Evolutionary conservation across 2,329 filamentous ascomycete genomes (phyloP), one percentile per base, ranked within the genome.

Genomic region (Aureobasidium subglaciale): DNA sequence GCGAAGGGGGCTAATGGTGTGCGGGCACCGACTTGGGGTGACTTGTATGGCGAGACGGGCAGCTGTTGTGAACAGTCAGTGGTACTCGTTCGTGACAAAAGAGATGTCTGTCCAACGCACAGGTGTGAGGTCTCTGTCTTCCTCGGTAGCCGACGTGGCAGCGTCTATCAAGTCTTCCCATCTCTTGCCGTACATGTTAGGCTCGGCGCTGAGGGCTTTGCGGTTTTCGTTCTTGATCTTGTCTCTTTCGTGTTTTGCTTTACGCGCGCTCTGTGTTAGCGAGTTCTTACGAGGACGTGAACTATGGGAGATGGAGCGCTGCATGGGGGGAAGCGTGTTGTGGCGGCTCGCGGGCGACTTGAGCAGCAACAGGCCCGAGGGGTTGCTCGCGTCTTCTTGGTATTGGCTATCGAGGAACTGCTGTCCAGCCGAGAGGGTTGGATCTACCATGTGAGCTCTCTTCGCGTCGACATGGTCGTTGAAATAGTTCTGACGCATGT

Each of bases 121-220:
- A 66, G 88, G 88, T 68, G 89, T 95, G 68, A 92, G 82, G 71
- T 96, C 91, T 67, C 81, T 75, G 69, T 95, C 90, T 67, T 93
- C 92, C 73, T 95, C 91, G 3, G 90, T 95, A 25, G 91, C 90
- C 59, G 90, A 96, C 29, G 92, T 90, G 55, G 88, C 92, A 52
- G 92, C 92, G 71, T 96, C 91, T 61, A 97, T 95, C 59, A 97
- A 78, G 70, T 97, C 92, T 71, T 96, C 90, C 93, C 92, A 97
- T 65, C 92, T 81, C 74, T 93, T 95, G 61, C 89, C 90, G 72
- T 88, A 83, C 46, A 80, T 75, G 18, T 82, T 84, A 22, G 91
- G 90, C 71, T 96, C 92, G 38, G 88, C 88, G 15, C 90, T 95
- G 62, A 88, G 81, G 56, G 90, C 88, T 72, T 96, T 95, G 60